phyloP scores from a whole-genome alignment of 2,329 filamentous ascomycete species.

The Myriosclerotinia scirpicola region DNA sequence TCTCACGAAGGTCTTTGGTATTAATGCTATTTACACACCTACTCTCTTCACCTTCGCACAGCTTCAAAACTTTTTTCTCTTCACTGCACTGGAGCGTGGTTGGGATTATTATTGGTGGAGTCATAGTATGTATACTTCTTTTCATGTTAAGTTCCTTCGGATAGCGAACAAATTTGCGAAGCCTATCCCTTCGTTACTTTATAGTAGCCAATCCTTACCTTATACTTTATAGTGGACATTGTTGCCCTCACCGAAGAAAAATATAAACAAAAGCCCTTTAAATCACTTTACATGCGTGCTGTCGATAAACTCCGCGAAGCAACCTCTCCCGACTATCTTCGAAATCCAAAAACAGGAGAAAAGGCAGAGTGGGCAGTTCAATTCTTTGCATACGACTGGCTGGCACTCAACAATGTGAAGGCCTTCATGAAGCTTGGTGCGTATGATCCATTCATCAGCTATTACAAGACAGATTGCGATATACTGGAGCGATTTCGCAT shows the following conservation, averaged over 20 bases:
- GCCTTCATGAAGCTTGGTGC: conserved; percentile 47
- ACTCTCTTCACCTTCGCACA: conserved; percentile 56
- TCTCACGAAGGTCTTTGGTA: conserved; percentile 49
- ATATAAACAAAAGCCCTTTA: conserved; percentile 13
- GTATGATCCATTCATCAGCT: conserved; percentile 57
- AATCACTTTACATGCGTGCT: conserved; percentile 56
- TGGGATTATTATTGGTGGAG: conserved; percentile 56
- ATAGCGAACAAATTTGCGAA: conserved; percentile 19
- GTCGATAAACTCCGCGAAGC: conserved; percentile 56
- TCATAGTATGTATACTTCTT: conserved; percentile 53
- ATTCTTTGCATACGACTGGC: conserved; percentile 54
- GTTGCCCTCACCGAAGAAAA: background rate
- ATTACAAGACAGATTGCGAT: conserved; percentile 57
- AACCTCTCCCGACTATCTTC: background rate
- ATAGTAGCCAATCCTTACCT: background rate
- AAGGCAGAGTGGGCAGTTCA: conserved; percentile 5
- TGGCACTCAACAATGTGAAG: conserved; percentile 49
- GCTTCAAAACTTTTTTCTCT: conserved; percentile 56
- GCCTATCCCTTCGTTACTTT: background rate
- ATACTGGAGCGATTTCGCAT: conserved; percentile 48
- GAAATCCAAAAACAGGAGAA: background rate
- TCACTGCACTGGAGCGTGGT: conserved; percentile 45
- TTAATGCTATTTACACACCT: conserved; percentile 52
- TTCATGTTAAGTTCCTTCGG: conserved; percentile 28
- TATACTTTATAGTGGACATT: background rate